phyloP scores from a whole-genome alignment of 2,329 filamentous ascomycete species.

The Cladosporium colombiae region DNA sequence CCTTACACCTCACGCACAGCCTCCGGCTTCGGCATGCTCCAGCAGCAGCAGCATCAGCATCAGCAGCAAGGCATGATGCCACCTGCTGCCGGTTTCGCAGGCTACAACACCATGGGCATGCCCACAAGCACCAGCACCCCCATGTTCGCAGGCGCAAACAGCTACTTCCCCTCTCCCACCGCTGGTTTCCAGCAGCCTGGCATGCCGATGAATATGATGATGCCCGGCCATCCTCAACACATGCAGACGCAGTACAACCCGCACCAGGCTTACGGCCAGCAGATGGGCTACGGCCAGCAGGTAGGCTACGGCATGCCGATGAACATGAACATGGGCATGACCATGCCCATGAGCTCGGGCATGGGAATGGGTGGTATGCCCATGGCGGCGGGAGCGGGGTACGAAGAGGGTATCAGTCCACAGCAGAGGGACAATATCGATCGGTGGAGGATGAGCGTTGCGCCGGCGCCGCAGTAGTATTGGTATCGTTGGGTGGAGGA shows the following conservation, averaged over 20 bases:
- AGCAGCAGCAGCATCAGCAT: background rate
- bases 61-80: constrained; percentile 23
- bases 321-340: background rate
- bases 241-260: constrained; percentile 4
- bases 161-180: constrained; percentile 33
- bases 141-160: constrained; percentile 25
- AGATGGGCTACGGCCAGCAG: constrained; percentile 22
- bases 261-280: constrained; percentile 15
- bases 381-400: constrained; percentile 27
- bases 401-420: constrained; percentile 45
- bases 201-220: constrained; percentile 1
- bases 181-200: constrained; percentile 23
- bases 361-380: constrained; percentile 14
- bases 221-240: constrained; percentile 6
- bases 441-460: constrained; percentile 56
- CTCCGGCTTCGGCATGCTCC: constrained; percentile 3
- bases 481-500: background rate
- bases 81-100: constrained; percentile 20
- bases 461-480: constrained; percentile 22
- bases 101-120: constrained; percentile 20
- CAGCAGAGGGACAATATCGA: constrained; percentile 59
- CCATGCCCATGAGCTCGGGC: background rate
- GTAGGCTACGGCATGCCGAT: constrained; percentile 22
- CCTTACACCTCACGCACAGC: constrained; percentile 11
- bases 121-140: constrained; percentile 23